phyloP scores from a whole-genome alignment of 2,329 filamentous ascomycete species.

The Cadophora luteo-olivacea region DNA sequence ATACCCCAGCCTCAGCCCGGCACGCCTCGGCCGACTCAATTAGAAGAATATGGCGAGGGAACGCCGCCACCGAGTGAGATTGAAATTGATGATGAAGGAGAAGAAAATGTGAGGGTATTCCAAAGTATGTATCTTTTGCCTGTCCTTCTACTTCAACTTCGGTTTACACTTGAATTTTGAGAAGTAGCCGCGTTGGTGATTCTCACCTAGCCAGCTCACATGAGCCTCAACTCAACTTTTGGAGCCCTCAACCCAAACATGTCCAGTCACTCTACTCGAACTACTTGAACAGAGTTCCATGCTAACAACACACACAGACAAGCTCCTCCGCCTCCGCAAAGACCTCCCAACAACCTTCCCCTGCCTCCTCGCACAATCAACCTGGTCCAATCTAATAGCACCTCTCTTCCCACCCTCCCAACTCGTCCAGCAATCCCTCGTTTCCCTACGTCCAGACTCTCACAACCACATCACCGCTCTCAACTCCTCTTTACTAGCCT shows the following conservation, averaged over 20 bases:
- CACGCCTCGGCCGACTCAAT: conserved; percentile 36
- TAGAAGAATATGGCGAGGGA: conserved; percentile 46
- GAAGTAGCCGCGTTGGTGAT: neutral
- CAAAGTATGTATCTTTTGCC: conserved; percentile 27
- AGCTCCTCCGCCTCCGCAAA: conserved; percentile 68
- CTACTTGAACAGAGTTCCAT: neutral
- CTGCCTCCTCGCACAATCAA: conserved; percentile 47
- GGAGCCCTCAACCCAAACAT: neutral
- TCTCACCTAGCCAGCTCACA: neutral
- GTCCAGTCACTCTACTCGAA: neutral
- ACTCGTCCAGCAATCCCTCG: conserved; percentile 62
- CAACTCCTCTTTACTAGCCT: conserved; percentile 58
- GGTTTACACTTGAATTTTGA: too few relatives aligned
- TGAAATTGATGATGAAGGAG: conserved; percentile 22
- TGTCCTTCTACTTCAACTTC: too few relatives aligned
- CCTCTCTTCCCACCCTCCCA: conserved; percentile 62
- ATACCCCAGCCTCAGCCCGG: conserved; percentile 36
- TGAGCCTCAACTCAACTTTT: neutral
- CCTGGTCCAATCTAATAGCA: conserved; percentile 58
- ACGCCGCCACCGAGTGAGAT: conserved; percentile 39
- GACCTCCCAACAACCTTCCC: conserved; percentile 56
- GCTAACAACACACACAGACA: conserved; percentile 45
- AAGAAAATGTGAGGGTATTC: conserved; percentile 5
- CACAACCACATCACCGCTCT: conserved; percentile 51
- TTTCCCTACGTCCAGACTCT: conserved; percentile 51